Evolutionary conservation across 768 basidiomycete species (phyloP).

Genomic region (Fistulinella prunicolor): DNA sequence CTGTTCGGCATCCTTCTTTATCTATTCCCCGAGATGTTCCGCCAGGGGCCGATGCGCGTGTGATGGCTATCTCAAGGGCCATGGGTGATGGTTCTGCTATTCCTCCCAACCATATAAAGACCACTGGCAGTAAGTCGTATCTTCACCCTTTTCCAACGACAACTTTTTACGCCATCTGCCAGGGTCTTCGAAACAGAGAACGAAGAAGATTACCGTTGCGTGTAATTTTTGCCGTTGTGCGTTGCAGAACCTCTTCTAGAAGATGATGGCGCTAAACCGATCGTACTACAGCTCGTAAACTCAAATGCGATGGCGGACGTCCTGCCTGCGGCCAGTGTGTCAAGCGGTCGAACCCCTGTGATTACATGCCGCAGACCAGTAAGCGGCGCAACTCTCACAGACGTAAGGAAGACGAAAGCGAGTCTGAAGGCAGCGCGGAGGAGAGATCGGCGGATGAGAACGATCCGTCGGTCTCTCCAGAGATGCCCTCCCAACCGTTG

Average conservation of each 20-base stretch:
- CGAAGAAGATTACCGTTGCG: slow-evolving; percentile 86
- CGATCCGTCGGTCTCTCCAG: slow-evolving; percentile 58
- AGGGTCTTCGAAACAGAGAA: slow-evolving; percentile 64
- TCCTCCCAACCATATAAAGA: slow-evolving; percentile 31
- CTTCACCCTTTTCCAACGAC: slow-evolving; percentile 6
- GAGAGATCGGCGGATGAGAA: slow-evolving; percentile 51
- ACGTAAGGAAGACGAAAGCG: slow-evolving; percentile 57
- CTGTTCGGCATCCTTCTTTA: slow-evolving; percentile 45
- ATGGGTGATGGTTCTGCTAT: slow-evolving; percentile 35
- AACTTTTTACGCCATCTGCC: slow-evolving; percentile 16
- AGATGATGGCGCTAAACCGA: slow-evolving; percentile 17
- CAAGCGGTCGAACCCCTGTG: slow-evolving; percentile 75
- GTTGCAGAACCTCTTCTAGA: slow-evolving; percentile 30
- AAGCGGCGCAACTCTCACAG: slow-evolving; percentile 68
- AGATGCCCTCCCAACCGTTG: slow-evolving; percentile 32
- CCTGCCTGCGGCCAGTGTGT: slow-evolving; percentile 81
- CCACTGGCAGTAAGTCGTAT: slow-evolving; percentile 37
- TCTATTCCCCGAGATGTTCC: slow-evolving; percentile 46
- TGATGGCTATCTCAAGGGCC: slow-evolving; percentile 39
- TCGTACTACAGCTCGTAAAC: slow-evolving; percentile 63
- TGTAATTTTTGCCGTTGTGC: slow-evolving; percentile 90
- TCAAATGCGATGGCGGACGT: slow-evolving; percentile 84
- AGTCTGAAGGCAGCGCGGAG: slow-evolving; percentile 64
- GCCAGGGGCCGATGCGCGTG: slow-evolving; percentile 44
- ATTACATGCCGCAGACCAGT: slow-evolving; percentile 70